phyloP scores from a whole-genome alignment of 345 rosid genomes.

The Cochlearia excelsa region DNA sequence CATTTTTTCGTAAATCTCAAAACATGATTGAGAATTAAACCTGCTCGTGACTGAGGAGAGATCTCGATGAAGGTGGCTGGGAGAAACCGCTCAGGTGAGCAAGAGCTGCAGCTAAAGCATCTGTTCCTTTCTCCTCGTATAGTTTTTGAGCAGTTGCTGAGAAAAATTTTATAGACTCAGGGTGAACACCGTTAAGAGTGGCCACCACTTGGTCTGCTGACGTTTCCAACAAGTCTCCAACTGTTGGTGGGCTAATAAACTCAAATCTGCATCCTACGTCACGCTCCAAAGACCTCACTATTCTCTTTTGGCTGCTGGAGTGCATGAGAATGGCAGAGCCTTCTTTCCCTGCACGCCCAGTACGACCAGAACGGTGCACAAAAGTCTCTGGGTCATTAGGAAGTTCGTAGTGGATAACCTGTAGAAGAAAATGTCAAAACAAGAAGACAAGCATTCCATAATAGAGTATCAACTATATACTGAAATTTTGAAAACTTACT shows the following conservation, averaged over 20 bases:
- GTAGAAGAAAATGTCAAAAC: constrained; percentile 33
- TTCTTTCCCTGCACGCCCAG: constrained; percentile 98
- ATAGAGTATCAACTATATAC: background rate
- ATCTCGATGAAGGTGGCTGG: constrained; percentile 83
- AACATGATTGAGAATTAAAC: constrained; percentile 36
- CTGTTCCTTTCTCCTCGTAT: constrained; percentile 70
- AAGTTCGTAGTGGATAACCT: constrained; percentile 95
- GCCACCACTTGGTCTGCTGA: constrained; percentile 89
- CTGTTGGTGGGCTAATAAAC: constrained; percentile 74
- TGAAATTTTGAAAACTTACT: constrained; percentile 42
- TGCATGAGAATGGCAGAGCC: constrained; percentile 90
- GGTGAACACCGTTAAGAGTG: constrained; percentile 83
- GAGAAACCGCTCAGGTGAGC: constrained; percentile 94
- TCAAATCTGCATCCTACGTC: constrained; percentile 88
- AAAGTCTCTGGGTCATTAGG: constrained; percentile 97
- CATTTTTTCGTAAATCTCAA: background rate
- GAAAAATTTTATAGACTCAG: constrained; percentile 71
- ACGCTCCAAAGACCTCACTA: constrained; percentile 85
- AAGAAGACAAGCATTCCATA: constrained; percentile 1
- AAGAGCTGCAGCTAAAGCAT: constrained; percentile 91
- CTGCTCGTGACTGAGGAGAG: constrained; percentile 92
- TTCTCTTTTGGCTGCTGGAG: constrained; percentile 79
- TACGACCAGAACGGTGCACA: constrained; percentile 99
- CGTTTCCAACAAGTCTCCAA: constrained; percentile 73
- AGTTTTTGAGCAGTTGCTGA: constrained; percentile 76